phyloP scores from a whole-genome alignment of 2,329 filamentous ascomycete species.

The Cercospora sp. region DNA sequence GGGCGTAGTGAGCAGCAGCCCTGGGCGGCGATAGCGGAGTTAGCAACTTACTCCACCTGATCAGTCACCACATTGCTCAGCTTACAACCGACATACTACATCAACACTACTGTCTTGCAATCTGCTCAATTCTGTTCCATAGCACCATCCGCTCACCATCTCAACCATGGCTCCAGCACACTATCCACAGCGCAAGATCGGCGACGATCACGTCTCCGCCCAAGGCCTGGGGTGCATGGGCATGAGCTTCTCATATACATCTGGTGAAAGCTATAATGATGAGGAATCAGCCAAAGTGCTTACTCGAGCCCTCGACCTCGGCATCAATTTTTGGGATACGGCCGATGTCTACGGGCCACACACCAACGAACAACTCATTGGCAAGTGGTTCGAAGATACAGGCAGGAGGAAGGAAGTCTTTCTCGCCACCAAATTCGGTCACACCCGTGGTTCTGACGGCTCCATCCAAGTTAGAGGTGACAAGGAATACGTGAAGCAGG shows the following conservation, averaged over 20 bases:
- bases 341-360: constrained; percentile 36
- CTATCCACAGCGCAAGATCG: constrained; percentile 46
- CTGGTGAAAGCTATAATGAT: constrained; percentile 34
- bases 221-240: constrained; percentile 40
- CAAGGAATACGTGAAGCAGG: constrained; percentile 40
- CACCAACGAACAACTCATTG: constrained; percentile 38
- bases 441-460: constrained; percentile 27
- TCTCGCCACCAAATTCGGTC: constrained; percentile 44
- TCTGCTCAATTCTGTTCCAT: fast-evolving
- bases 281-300: constrained; percentile 32
- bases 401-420: constrained; percentile 45
- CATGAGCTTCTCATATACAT: constrained; percentile 41
- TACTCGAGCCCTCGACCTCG: constrained; percentile 33
- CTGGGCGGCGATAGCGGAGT: background rate
- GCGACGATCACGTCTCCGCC: constrained; percentile 39
- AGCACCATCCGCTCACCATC: background rate
- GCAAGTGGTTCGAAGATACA: constrained; percentile 45
- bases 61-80: background rate
- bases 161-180: constrained; percentile 25
- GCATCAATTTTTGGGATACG: constrained; percentile 36
- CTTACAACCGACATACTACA: background rate
- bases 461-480: constrained; percentile 37
- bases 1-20: background rate
- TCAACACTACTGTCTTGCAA: background rate
- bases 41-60: background rate